A percentile compares a stretch with the other conserved stretches of the same genome.
Evolutionary conservation across 2,329 filamentous ascomycete species (phyloP).

Genomic region (Chaetomiaceae sp.): DNA sequence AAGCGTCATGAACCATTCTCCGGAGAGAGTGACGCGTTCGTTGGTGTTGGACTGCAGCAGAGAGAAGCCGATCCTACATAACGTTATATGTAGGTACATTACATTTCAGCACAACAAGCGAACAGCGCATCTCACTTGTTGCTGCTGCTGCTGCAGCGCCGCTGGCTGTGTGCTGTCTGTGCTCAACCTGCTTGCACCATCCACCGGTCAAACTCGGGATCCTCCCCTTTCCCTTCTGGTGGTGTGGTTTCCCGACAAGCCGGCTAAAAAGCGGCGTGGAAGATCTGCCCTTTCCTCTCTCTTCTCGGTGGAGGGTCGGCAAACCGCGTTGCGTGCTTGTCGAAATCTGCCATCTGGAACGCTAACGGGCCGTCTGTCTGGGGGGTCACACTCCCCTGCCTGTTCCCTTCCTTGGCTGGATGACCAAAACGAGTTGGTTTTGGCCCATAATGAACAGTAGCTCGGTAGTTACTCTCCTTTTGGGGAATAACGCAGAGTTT

Average conservation of each 20-base stretch:
- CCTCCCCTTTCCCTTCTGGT: background rate
- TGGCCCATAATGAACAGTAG: background rate
- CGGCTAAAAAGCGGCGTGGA: background rate
- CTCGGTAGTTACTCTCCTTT: conserved; percentile 1
- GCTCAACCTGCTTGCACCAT: background rate
- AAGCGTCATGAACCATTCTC: too few relatives aligned
- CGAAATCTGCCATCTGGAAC: background rate
- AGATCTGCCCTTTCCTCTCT: background rate
- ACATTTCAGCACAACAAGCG: too few relatives aligned
- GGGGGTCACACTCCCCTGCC: too few relatives aligned
- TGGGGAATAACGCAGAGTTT: background rate
- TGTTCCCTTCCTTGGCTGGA: background rate
- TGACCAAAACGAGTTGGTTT: background rate
- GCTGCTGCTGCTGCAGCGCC: too few relatives aligned
- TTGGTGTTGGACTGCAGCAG: too few relatives aligned
- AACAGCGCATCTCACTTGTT: too few relatives aligned
- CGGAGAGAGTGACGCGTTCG: too few relatives aligned
- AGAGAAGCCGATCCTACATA: too few relatives aligned
- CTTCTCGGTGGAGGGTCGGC: background rate
- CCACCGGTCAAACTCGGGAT: conserved; percentile 3
- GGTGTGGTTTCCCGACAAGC: background rate
- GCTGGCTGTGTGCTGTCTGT: too few relatives aligned
- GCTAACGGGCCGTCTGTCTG: background rate
- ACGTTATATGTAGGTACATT: too few relatives aligned
- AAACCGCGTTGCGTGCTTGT: background rate